phyloP scores from a whole-genome alignment of 306 rosid genomes.

The Luffa aegyptiaca region DNA sequence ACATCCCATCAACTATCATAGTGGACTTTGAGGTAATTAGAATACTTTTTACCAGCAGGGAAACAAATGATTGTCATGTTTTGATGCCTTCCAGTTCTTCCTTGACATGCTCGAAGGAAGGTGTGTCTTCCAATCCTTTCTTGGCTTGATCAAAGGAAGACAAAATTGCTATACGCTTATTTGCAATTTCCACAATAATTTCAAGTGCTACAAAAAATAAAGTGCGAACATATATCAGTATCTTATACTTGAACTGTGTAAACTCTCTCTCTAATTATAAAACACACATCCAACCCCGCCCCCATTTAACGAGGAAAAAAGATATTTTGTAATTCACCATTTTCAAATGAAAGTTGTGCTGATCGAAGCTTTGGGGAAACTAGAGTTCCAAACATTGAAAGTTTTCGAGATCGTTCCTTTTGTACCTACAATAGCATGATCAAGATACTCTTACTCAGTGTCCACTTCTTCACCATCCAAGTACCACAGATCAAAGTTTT shows the following conservation, averaged over 20 bases:
- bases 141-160: conserved; percentile 39
- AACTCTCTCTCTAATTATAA: neutral
- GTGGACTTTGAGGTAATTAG: neutral
- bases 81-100: conserved; percentile 23
- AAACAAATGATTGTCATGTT: neutral
- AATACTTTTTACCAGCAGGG: neutral
- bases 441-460: conserved; percentile 11
- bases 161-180: conserved; percentile 46
- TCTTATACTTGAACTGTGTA: neutral
- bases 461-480: neutral
- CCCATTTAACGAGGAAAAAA: neutral
- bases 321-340: conserved; percentile 23
- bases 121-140: conserved; percentile 33
- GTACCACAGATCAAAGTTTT: conserved; percentile 10
- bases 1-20: neutral
- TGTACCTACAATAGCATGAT: conserved; percentile 31
- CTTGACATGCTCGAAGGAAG: conserved; percentile 37
- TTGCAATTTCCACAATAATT: conserved; percentile 62
- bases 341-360: conserved; percentile 79
- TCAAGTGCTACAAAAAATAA: conserved; percentile 50
- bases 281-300: neutral
- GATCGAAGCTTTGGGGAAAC: conserved; percentile 89
- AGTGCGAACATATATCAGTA: neutral
- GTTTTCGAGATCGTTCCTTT: conserved; percentile 53
- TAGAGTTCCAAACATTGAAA: conserved; percentile 61